phyloP scores from a whole-genome alignment of 2,329 filamentous ascomycete species.

The Venturia asperata region DNA sequence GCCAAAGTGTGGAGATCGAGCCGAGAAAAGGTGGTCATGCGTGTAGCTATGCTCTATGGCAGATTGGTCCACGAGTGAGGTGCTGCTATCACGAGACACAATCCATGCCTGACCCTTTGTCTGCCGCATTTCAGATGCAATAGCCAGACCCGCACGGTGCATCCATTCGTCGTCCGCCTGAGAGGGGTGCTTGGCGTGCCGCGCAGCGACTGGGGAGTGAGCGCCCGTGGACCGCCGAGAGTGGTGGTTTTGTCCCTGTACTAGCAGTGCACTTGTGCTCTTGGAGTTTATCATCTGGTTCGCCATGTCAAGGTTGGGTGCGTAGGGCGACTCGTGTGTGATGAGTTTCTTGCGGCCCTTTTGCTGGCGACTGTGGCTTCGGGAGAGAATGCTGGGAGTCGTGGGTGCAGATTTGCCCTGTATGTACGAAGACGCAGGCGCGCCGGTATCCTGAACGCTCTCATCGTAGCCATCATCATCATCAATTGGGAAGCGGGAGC shows the following conservation, averaged over 20 bases:
- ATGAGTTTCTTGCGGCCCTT: slow-evolving; percentile 25
- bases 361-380: slow-evolving; percentile 33
- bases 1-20: slow-evolving; percentile 19
- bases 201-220: slow-evolving; percentile 8
- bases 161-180: slow-evolving; percentile 48
- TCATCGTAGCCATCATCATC: slow-evolving; percentile 33
- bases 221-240: slow-evolving; percentile 14
- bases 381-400: slow-evolving; percentile 42
- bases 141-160: slow-evolving; percentile 49
- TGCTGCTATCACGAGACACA: slow-evolving; percentile 48
- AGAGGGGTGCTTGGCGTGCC: slow-evolving; percentile 27
- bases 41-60: slow-evolving; percentile 20
- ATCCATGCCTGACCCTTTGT: slow-evolving; percentile 59
- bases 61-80: slow-evolving; percentile 39
- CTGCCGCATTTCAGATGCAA: slow-evolving; percentile 51
- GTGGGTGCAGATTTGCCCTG: slow-evolving; percentile 42
- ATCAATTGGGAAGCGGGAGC: slow-evolving; percentile 47
- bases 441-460: slow-evolving; percentile 24
- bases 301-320: slow-evolving; percentile 24
- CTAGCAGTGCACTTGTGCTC: slow-evolving; percentile 37
- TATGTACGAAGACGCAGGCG: slow-evolving; percentile 40
- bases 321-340: slow-evolving; percentile 20
- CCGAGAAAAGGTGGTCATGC: not conserved
- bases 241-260: slow-evolving; percentile 22
- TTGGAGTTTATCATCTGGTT: slow-evolving; percentile 39